phyloP scores from a whole-genome alignment of 2,329 filamentous ascomycete species.

The Xylaria sp. region DNA sequence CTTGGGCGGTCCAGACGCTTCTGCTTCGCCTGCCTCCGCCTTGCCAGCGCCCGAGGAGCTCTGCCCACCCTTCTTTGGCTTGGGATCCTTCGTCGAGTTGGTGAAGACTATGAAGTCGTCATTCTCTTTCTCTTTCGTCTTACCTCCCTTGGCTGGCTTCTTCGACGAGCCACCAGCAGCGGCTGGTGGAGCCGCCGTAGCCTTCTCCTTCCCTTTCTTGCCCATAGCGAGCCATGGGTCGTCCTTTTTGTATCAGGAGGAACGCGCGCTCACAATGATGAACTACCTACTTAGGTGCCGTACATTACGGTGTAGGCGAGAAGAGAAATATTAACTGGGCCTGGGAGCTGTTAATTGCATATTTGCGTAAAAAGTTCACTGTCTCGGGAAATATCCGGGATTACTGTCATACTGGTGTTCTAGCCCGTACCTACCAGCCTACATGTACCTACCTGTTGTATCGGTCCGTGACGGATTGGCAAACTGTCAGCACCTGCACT shows the following conservation, averaged over 20 bases:
- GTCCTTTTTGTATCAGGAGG: background rate
- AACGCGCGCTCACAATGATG: background rate
- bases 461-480: too few species aligned
- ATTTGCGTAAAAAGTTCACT: conserved; percentile 4
- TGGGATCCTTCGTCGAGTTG: conserved; percentile 60
- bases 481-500: too few species aligned
- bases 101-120: conserved; percentile 59
- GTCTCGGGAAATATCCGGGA: conserved; percentile 10
- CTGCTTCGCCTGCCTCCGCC: conserved; percentile 34
- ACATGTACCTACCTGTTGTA: too few species aligned
- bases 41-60: conserved; percentile 27
- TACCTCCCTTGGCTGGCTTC: conserved; percentile 39
- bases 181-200: conserved; percentile 41
- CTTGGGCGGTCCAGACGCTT: conserved; percentile 52
- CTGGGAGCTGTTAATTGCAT: background rate
- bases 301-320: conserved; percentile 1
- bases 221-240: conserved; percentile 44
- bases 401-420: too few species aligned
- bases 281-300: conserved; percentile 3
- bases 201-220: conserved; percentile 59
- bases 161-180: conserved; percentile 36
- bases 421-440: too few species aligned
- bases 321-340: conserved; percentile 1
- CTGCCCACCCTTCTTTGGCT: conserved; percentile 46
- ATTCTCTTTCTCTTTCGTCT: conserved; percentile 39